Conservation (phyloP, 768 basidiomycete species). For the Xerocomellus intermedius region DNA sequence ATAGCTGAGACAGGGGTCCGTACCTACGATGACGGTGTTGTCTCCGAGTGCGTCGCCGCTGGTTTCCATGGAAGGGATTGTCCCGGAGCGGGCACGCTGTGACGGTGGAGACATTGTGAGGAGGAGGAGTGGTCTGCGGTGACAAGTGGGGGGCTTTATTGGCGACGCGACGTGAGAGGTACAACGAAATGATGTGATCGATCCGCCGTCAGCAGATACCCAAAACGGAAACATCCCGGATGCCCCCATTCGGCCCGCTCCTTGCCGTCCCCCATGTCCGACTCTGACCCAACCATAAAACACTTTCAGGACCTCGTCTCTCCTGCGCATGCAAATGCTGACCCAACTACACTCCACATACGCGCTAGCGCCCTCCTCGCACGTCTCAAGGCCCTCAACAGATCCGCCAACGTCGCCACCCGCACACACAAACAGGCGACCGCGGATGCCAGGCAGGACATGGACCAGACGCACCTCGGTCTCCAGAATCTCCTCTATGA, state of each 20-base stretch:
- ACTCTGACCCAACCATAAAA: conserved; percentile 52
- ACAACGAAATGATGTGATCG: conserved; percentile 5
- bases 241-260: conserved; percentile 4
- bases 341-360: conserved; percentile 47
- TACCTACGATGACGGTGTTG: conserved; percentile 88
- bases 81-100: conserved; percentile 65
- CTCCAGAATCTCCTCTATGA: conserved; percentile 88
- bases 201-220: conserved; percentile 17
- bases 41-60: conserved; percentile 70
- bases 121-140: background rate
- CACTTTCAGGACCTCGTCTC: conserved; percentile 64
- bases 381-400: conserved; percentile 76
- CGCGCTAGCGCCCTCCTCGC: conserved; percentile 76
- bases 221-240: background rate
- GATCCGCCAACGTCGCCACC: conserved; percentile 67
- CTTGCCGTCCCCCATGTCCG: conserved; percentile 24
- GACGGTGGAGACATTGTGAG: conserved; percentile 32
- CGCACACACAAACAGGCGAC: conserved; percentile 72
- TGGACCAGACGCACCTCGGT: conserved; percentile 87
- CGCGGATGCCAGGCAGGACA: conserved; percentile 73
- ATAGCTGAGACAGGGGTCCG: conserved; percentile 28
- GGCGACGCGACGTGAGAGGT: conserved; percentile 21
- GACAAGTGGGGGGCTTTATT: conserved; percentile 16
- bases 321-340: conserved; percentile 45
- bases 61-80: conserved; percentile 88